phyloP scores from a whole-genome alignment of 2,329 filamentous ascomycete genomes.

The Diplodia mutila region DNA sequence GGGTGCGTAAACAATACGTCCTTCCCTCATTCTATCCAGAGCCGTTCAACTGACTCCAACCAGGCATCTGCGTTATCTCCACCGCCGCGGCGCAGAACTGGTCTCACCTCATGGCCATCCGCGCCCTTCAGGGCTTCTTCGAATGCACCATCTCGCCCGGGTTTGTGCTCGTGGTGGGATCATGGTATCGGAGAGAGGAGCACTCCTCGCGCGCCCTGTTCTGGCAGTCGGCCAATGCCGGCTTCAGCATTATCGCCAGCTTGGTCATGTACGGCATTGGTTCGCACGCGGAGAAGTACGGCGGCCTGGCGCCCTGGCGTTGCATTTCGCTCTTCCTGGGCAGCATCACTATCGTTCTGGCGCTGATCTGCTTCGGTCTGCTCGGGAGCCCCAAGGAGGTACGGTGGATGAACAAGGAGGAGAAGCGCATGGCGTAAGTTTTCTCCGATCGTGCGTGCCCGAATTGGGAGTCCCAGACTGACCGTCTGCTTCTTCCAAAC shows the following conservation, averaged over 20 bases:
- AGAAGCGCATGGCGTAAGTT: slow-evolving; percentile 26
- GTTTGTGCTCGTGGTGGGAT: slow-evolving; percentile 41
- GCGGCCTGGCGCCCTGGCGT: slow-evolving; percentile 21
- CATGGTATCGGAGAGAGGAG: slow-evolving; percentile 42
- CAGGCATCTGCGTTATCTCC: slow-evolving; percentile 25
- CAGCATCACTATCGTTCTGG: slow-evolving; percentile 28
- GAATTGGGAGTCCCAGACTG: neutral
- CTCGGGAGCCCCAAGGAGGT: slow-evolving; percentile 34
- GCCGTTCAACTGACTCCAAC: neutral
- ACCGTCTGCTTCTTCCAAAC: neutral
- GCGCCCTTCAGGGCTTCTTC: slow-evolving; percentile 44
- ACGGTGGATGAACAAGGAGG: slow-evolving; percentile 29
- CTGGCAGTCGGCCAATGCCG: slow-evolving; percentile 44
- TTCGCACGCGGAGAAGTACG: slow-evolving; percentile 18
- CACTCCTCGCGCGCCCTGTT: slow-evolving; percentile 41
- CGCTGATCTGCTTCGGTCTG: slow-evolving; percentile 31
- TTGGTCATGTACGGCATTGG: slow-evolving; percentile 26
- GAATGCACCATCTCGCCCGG: slow-evolving; percentile 44
- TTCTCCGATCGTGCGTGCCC: neutral
- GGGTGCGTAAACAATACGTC: neutral
- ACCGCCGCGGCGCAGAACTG: slow-evolving; percentile 32
- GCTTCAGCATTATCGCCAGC: slow-evolving; percentile 34
- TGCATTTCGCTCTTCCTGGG: slow-evolving; percentile 25
- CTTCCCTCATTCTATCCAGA: neutral
- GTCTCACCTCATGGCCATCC: slow-evolving; percentile 41